These are phyloP conservation scores for Betula pendula DNA, from an alignment of 306 rosid genomes.

Conservation along the genomic window DNA sequence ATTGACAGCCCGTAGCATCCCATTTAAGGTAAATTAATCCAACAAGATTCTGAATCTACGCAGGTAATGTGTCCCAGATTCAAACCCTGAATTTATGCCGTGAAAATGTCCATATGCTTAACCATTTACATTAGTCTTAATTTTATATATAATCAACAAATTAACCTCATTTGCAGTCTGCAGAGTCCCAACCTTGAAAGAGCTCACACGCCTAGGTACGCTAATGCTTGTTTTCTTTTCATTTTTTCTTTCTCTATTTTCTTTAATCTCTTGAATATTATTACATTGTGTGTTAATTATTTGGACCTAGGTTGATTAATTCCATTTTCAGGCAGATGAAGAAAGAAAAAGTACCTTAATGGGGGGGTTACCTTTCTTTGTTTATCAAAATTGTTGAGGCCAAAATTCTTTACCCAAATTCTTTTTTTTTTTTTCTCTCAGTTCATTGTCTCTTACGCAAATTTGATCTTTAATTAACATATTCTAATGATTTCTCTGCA, in stretches of 20 bases:
- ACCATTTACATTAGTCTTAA: neutral
- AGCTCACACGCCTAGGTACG: neutral
- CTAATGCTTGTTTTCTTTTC: neutral
- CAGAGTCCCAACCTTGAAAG: neutral
- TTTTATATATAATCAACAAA: neutral
- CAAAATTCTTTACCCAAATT: too few relatives aligned
- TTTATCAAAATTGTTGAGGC: too few relatives aligned
- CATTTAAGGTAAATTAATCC: neutral
- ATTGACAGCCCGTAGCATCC: neutral
- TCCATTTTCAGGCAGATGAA: too few relatives aligned
- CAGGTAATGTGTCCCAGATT: neutral
- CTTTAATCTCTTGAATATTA: neutral
- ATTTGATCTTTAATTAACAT: too few relatives aligned
- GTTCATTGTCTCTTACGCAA: too few relatives aligned
- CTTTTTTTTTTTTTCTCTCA: too few relatives aligned
- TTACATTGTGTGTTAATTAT: too few relatives aligned
- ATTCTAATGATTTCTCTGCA: too few relatives aligned
- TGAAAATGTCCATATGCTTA: neutral
- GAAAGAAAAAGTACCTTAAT: too few relatives aligned
- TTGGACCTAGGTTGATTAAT: too few relatives aligned
- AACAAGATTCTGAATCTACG: constrained; percentile 1
- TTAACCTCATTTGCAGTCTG: neutral
- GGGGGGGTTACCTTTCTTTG: too few relatives aligned
- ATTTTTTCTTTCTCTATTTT: neutral
- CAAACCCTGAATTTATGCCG: neutral